Evolutionary conservation across 768 basidiomycete species (phyloP).

Genomic region (Cystofilobasidium ferigula): DNA sequence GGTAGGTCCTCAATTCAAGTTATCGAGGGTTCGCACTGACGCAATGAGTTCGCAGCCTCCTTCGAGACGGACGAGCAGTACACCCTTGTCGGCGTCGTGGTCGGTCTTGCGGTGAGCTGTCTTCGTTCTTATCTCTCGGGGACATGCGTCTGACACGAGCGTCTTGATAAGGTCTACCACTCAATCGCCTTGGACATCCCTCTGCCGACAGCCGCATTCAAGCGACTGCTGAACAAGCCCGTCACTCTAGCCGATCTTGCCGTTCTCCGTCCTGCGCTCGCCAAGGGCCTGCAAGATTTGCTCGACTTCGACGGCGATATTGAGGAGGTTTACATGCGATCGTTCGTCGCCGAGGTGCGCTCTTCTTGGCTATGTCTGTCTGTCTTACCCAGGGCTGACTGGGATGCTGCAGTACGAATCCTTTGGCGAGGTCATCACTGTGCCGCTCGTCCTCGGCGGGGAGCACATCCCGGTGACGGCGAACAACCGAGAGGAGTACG

Average conservation of each 20-base stretch:
- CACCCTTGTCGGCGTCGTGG: conserved; percentile 24
- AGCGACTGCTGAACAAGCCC: conserved; percentile 20
- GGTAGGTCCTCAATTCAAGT: background rate
- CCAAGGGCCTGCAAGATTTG: conserved; percentile 13
- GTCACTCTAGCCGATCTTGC: conserved; percentile 22
- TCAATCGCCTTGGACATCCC: conserved; percentile 16
- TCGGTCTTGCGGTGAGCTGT: conserved; percentile 4
- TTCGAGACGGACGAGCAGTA: conserved; percentile 26
- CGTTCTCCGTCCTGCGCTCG: conserved; percentile 15
- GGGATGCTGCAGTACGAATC: conserved; percentile 53
- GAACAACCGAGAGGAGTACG: conserved; percentile 97
- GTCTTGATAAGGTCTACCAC: conserved; percentile 14
- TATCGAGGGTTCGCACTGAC: too few relatives aligned
- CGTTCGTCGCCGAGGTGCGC: conserved; percentile 22
- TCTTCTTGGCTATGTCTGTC: background rate
- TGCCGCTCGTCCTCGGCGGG: conserved; percentile 84
- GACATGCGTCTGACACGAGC: too few relatives aligned
- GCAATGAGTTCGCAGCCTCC: conserved; percentile 14
- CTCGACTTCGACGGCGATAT: conserved; percentile 23
- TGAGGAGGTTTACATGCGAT: conserved; percentile 14
- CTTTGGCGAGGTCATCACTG: conserved; percentile 94
- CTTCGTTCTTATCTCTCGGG: background rate
- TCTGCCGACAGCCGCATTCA: conserved; percentile 15
- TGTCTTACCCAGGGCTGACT: background rate
- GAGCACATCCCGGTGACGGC: conserved; percentile 75